Conservation (phyloP, 2,329 filamentous ascomycete genomes). For the Aureobasidium sp. region DNA sequence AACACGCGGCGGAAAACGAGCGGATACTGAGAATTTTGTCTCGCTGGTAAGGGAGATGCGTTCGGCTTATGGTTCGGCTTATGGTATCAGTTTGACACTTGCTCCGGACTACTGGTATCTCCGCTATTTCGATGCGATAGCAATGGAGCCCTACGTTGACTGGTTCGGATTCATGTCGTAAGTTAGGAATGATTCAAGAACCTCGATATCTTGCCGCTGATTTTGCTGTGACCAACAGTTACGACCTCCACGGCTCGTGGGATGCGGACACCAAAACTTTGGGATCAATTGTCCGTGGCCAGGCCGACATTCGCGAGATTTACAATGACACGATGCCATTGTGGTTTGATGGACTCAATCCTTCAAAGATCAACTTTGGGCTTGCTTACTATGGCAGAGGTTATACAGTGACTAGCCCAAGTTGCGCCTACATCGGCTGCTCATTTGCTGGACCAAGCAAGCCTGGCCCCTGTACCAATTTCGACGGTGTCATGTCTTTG, state of each 20-base stretch:
- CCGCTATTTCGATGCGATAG: constrained; percentile 17
- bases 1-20: constrained; percentile 26
- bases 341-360: constrained; percentile 34
- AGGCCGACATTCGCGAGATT: constrained; percentile 39
- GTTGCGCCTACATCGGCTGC: constrained; percentile 18
- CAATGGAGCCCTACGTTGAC: constrained; percentile 31
- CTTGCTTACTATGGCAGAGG: constrained; percentile 40
- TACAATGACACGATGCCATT: constrained; percentile 28
- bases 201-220: too few relatives aligned
- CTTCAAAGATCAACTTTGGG: constrained; percentile 38
- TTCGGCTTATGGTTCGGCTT: constrained; percentile 21
- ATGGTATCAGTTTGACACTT: constrained; percentile 15
- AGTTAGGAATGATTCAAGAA: constrained; percentile 17
- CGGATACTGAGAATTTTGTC: too few relatives aligned
- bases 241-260: constrained; percentile 33
- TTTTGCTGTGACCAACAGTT: not conserved
- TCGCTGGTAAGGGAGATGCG: constrained; percentile 25
- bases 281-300: constrained; percentile 27
- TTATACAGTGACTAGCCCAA: constrained; percentile 26
- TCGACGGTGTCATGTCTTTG: constrained; percentile 15
- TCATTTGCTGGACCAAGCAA: constrained; percentile 12
- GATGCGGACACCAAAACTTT: constrained; percentile 27
- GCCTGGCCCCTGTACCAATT: constrained; percentile 19
- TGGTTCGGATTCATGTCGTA: constrained; percentile 33
- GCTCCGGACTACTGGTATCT: constrained; percentile 25